Evolutionary conservation across 352 stramenopile species (phyloP), one percentile per base, ranked within the genome.

Genomic region (Pythium folliculosum): DNA sequence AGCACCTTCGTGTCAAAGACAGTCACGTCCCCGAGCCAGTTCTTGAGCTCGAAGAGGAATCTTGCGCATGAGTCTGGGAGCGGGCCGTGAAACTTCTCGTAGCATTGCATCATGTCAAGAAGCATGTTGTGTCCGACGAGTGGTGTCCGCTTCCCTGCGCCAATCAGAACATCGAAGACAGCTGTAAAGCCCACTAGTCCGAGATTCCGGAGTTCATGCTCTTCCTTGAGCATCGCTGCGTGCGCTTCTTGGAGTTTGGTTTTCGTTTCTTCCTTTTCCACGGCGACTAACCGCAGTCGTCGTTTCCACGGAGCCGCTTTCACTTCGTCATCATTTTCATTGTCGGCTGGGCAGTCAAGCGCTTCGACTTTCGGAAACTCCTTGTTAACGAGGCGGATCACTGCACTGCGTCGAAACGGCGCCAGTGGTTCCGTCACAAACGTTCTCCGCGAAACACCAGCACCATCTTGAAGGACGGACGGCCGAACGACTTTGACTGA

Each of bases 1-100:
- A 94, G 78, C 12, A 86, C 75, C 59, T 94, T 94, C 9, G 85
- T 94, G 67, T 94, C 85, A 61, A 90, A 91, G 2, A 93, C 60
- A 13, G 71, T 73, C 51, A 53, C 51, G 32, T 64, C 51, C 23
- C 58, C 69, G 25, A 91, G 60, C 85, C 85, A 94, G 4, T 67
- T 63, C 59, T 80, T 62, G 9, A 94, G 55, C 32, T 91, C 64
- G 22, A 74, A 73, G 50, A 89, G 65, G 63, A 94, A 94, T 40
- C 75, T 69, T 8, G 81, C 64, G 66, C 85, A 94, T 10, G 72
- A 69, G 3, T 51, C 40, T 1, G 85, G 85, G n/a, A 92, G 60
- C 4, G 81, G 82, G 6, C 70, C 69, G 57, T 91, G 78, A 63
- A 94, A 94, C 53, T 92, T 94, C 45, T 86, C 79, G 65, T 81